Base-by-base conservation (phyloP, 1,284 basidiomycete genomes). In the Chondrostereum purpureum region DNA sequence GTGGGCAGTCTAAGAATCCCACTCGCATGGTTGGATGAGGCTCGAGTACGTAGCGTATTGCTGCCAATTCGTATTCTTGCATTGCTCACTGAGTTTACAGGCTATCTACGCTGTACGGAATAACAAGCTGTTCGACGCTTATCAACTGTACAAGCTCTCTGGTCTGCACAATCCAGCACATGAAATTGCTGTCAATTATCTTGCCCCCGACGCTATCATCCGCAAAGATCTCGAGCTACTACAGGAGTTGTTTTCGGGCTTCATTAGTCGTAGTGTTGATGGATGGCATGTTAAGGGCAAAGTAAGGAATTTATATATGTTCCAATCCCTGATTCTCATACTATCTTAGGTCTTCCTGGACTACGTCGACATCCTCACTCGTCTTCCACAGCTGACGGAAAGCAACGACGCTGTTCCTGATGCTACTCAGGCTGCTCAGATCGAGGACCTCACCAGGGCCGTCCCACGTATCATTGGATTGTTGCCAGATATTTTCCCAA, bases 191-290 rank as follows among this genome's bases (percentile, higher is more conserved):
- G 73, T 92, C 21, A 65, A 72, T 4, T 82, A 92, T 52, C 77
- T 99, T n/a, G 91, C 90, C 5, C 90, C 92, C 1, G 95, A 98
- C 55, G 90, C 88, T 0, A 72, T 97, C 44, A 73, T 97, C 37
- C 75, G 89, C 6, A 77, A 83, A 41, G 94, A 98, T 62, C 63
- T 83, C 5, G 75, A 72, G 1, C 67, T 95, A 5, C 67, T 98
- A n/a, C 70, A 70, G 24, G 72, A 73, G n/a, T 61, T 98, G 10
- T 89, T 98, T 54, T 68, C 68, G 38, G 73, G 74, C 1, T 83
- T 98, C 53, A 72, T 72, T 21, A 74, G 73, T 11, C 76, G 75
- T 27, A 63, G 72, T 12, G 77, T 92, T 2, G 76, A 78, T 21
- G 80, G 80, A 2, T 94, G 90, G 89, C 73, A 81, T 56, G 73